Base-by-base conservation (phyloP, 345 rosid genomes). In the Draba incana region DNA sequence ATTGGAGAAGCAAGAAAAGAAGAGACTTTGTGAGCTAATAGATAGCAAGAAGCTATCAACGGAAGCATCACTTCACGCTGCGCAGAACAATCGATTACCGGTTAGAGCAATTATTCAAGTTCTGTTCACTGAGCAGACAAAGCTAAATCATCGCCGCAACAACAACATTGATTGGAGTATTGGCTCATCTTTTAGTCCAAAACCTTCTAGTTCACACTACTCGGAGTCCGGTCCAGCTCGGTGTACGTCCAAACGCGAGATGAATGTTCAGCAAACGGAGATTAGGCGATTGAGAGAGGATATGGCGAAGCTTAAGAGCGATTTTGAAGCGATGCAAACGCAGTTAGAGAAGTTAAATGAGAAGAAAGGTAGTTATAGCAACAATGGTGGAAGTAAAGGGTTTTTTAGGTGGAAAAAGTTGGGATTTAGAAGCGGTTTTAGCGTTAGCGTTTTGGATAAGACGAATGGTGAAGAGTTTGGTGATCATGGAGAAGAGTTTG, bases 1-100 rank as follows among this genome's bases (percentile, higher is more conserved):
- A 6, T 75, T 84, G 37, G 38, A 87, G 6, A 93, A 93, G 88
- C 86, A 80, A 69, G 96, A 88, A 37, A 87, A 89, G 65, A 93
- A 87, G 70, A 59, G 11, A 28, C 81, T 93, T 3, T 88, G 96
- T 64, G 75, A 82, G 41, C 74, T 90, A 57, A 84, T 93, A 42
- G 97, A 90, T 46, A 77, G 81, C 76, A 78, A 82, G 25, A 93
- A 87, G 59, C 84, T 93, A 61, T 78, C 97, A 5, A 77, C 78
- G 0, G 97, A 93, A 57, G 98, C 96, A 45, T 85, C 98, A 30
- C 59, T 79, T 44, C 98, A 90, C 13, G 97, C 92, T 0, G 86
- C 90, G 1, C 94, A 85, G 51, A 93, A 93, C 24, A 88, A 93
- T 71, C 84, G 98, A 28, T 75, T 93, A 65, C 96, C 98, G 0